phyloP scores from a whole-genome alignment of 768 basidiomycete species.

The Aureoboletus auriporus region DNA sequence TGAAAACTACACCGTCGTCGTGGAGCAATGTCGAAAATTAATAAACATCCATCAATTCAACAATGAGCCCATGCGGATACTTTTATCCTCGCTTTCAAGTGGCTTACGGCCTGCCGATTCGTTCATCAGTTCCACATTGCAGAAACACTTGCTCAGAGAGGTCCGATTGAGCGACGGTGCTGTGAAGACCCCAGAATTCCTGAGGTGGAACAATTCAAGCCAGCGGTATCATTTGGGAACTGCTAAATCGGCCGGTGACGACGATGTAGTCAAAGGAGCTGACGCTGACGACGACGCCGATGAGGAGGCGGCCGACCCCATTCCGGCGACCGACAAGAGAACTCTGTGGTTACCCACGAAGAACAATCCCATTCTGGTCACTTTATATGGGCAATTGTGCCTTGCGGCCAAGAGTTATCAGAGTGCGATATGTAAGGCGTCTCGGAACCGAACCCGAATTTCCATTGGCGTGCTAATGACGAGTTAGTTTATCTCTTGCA shows the following conservation, averaged over 20 bases:
- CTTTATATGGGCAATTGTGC: conserved; percentile 80
- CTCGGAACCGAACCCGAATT: background rate
- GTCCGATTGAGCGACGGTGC: conserved; percentile 65
- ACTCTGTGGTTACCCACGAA: conserved; percentile 54
- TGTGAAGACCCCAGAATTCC: conserved; percentile 53
- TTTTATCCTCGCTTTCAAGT: conserved; percentile 68
- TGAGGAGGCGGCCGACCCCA: conserved; percentile 18
- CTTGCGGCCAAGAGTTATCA: conserved; percentile 86
- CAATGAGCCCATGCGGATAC: conserved; percentile 78
- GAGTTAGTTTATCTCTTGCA: conserved; percentile 79
- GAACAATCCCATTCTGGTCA: conserved; percentile 64
- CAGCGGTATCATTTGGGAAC: conserved; percentile 52
- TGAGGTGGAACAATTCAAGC: conserved; percentile 59
- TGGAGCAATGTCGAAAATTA: conserved; percentile 75
- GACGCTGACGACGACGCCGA: conserved; percentile 34
- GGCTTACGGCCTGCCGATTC: conserved; percentile 69
- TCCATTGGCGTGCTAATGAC: background rate
- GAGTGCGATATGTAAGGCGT: conserved; percentile 77
- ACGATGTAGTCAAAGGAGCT: conserved; percentile 12
- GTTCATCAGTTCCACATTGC: conserved; percentile 73
- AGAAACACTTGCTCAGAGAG: conserved; percentile 83
- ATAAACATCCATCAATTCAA: conserved; percentile 78
- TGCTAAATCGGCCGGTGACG: conserved; percentile 17
- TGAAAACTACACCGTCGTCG: conserved; percentile 51
- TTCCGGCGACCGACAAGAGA: conserved; percentile 20